Base-by-base conservation (phyloP, 306 rosid genomes). In the Prunus mume region DNA sequence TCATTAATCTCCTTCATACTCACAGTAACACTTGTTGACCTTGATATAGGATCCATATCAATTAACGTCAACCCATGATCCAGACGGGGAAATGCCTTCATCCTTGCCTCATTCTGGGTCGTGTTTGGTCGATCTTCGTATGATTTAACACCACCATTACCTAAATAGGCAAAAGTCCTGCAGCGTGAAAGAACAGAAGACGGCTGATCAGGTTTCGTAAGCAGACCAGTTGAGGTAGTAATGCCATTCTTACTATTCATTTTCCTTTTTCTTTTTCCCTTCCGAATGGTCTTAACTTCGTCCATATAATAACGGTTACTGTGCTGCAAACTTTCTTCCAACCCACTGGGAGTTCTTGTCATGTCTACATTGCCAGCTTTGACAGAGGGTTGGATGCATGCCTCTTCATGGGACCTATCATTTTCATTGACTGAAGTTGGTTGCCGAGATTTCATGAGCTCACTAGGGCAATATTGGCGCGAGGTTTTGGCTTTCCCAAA, bases 101-200 rank as follows among this genome's bases (percentile, higher is more conserved):
- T 63, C 86, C 69, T 66, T 20, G 58, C 76, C 55, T 73, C 85
- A 25, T 28, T 64, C 78, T 86, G 85, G 74, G 69, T 45, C 3
- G 58, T 22, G 41, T 25, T 74, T 30, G 76, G 64, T 71, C 18
- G 70, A 77, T 82, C 79, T 60, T 88, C 86, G 56, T 76, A 73
- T 73, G 71, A 74, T 72, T 80, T 78, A 68, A 65, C 68, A 69
- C 63, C 73, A 68, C 82, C 76, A 46, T 63, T 46, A 28, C 49
- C 76, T 58, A 83, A 82, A 76, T 73, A 69, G 2, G 72, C 65
- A 58, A 83, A 73, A 70, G 73, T 81, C 68, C 78, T 80, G 82
- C 90, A 86, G 68, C 81, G 83, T 66, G 82, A 80, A n/a, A 83
- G 87, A 76, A 84, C 68, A 80, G 83, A 71, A 65, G 86, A 85